Evolutionary conservation across 2,329 filamentous ascomycete species (phyloP).

Genomic region (Calonectria henricotiae): DNA sequence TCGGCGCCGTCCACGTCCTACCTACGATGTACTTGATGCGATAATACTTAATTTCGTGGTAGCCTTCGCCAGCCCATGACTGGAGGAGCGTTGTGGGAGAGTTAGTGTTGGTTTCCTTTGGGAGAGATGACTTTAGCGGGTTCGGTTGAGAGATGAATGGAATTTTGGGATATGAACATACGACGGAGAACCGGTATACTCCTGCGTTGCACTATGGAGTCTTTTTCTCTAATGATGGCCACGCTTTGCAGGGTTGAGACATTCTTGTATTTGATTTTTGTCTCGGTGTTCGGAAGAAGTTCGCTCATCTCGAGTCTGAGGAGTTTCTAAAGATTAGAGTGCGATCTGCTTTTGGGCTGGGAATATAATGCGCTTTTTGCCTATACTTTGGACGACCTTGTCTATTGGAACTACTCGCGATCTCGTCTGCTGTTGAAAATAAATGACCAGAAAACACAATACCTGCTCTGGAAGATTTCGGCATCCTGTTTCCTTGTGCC

Average conservation of each 20-base stretch:
- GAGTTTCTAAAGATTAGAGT: slow-evolving; percentile 41
- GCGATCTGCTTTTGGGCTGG: slow-evolving; percentile 53
- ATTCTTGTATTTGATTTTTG: slow-evolving; percentile 53
- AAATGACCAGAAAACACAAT: slow-evolving; percentile 43
- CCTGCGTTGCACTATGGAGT: slow-evolving; percentile 55
- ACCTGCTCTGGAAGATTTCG: slow-evolving; percentile 43
- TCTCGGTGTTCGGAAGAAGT: slow-evolving; percentile 52
- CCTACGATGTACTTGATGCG: slow-evolving; percentile 62
- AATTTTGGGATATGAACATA: slow-evolving; percentile 59
- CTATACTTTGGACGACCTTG: slow-evolving; percentile 51
- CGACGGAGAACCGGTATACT: slow-evolving; percentile 55
- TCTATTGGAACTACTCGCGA: slow-evolving; percentile 46
- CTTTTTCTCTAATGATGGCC: slow-evolving; percentile 53
- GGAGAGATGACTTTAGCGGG: slow-evolving; percentile 43
- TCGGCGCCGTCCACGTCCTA: slow-evolving; percentile 58
- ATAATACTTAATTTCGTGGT: slow-evolving; percentile 61
- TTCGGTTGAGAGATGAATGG: slow-evolving; percentile 56
- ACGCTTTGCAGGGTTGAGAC: slow-evolving; percentile 54
- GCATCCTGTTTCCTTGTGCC: slow-evolving; percentile 35
- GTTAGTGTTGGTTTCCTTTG: slow-evolving; percentile 53
- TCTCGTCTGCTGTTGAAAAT: slow-evolving; percentile 43
- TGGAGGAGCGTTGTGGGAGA: slow-evolving; percentile 56
- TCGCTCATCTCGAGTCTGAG: slow-evolving; percentile 40
- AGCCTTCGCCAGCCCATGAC: slow-evolving; percentile 59
- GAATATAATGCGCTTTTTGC: slow-evolving; percentile 56